These are phyloP conservation scores for Gymnopilus dilepis DNA, from an alignment of 768 basidiomycete species.

Conservation along the genomic window DNA sequence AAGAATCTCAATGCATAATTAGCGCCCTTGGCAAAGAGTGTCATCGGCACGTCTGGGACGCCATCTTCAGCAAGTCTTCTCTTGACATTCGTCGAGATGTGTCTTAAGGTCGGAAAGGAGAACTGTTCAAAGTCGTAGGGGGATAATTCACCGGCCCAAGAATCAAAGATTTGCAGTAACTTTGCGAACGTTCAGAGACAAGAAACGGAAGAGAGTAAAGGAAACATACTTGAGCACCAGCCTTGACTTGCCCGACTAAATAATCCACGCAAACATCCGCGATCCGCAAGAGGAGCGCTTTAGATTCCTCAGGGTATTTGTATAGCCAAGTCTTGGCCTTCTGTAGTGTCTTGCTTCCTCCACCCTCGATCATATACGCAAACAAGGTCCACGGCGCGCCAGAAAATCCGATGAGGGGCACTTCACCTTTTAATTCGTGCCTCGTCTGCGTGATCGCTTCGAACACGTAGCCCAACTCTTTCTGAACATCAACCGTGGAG, in stretches of 20 bases:
- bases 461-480: constrained; percentile 91
- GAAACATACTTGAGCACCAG: constrained; percentile 87
- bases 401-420: constrained; percentile 96
- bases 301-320: constrained; percentile 85
- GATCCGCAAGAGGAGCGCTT: constrained; percentile 75
- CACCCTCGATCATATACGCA: constrained; percentile 98
- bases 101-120: constrained; percentile 77
- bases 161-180: constrained; percentile 97
- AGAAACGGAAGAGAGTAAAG: not conserved
- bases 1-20: constrained; percentile 70
- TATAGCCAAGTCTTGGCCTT: constrained; percentile 96
- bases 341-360: constrained; percentile 87
- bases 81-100: constrained; percentile 76
- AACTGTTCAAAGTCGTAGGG: constrained; percentile 86
- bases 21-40: constrained; percentile 94
- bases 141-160: constrained; percentile 92
- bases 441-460: constrained; percentile 89
- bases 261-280: constrained; percentile 91
- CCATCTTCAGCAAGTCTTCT: constrained; percentile 55
- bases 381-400: constrained; percentile 99
- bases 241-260: constrained; percentile 90
- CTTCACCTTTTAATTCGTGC: constrained; percentile 79
- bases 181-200: constrained; percentile 38
- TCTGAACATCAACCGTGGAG: constrained; percentile 72
- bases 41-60: constrained; percentile 76